Conservation (phyloP, 192 early-diverging fungal genomes). For the Funneliformis geosporum region DNA sequence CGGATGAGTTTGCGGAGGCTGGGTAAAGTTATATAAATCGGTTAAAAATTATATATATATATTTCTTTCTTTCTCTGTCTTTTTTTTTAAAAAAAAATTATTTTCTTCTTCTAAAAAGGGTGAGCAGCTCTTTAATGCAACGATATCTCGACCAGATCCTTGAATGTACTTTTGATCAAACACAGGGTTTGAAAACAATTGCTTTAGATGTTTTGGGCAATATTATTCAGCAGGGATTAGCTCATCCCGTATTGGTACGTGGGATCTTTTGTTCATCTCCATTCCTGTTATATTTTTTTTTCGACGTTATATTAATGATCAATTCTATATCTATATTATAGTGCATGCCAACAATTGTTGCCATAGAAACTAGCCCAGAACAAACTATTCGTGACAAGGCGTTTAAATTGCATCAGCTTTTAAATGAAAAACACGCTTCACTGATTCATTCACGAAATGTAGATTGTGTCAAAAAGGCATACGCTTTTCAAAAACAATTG, state of each 20-base stretch:
- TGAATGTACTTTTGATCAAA: conserved; percentile 62
- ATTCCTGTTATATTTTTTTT: conserved; percentile 5
- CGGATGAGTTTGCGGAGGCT: conserved; percentile 78
- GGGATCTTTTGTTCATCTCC: neutral
- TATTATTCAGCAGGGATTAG: conserved; percentile 89
- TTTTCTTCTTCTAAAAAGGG: conserved; percentile 37
- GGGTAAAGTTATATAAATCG: conserved; percentile 44
- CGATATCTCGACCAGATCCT: conserved; percentile 78
- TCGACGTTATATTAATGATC: neutral
- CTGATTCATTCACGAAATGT: conserved; percentile 83
- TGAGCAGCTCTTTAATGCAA: conserved; percentile 90
- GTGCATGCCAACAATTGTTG: conserved; percentile 88
- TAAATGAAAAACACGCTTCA: conserved; percentile 83
- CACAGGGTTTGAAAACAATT: conserved; percentile 58
- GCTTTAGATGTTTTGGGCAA: conserved; percentile 81
- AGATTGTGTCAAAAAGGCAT: conserved; percentile 75
- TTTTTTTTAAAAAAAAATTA: neutral
- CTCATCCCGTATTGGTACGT: conserved; percentile 78
- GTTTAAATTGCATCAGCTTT: conserved; percentile 68
- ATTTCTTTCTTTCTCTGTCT: neutral
- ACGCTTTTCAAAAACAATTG: conserved; percentile 67
- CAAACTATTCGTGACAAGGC: conserved; percentile 67
- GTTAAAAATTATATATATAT: too few species aligned
- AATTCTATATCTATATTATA: conserved; percentile 31
- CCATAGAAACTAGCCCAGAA: conserved; percentile 76